These are phyloP conservation scores for Zymoseptoria passerinii DNA, from an alignment of 2,329 filamentous ascomycete species.

Conservation along the genomic window DNA sequence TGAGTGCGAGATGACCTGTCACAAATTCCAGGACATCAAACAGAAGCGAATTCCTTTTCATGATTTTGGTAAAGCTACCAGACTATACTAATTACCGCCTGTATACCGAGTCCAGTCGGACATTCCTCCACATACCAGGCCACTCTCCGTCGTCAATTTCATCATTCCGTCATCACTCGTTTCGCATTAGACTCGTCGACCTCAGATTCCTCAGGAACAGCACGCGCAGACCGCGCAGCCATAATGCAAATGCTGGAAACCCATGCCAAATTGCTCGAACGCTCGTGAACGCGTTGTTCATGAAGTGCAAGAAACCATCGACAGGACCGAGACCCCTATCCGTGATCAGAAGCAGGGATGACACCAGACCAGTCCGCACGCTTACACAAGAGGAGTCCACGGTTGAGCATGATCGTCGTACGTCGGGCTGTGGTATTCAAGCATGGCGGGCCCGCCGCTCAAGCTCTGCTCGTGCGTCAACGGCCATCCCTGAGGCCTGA, in stretches of 20 bases:
- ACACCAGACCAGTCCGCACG: not conserved
- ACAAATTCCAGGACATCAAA: too few species aligned
- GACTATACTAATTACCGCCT: not conserved
- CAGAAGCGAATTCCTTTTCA: too few species aligned
- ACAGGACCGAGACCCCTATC: not conserved
- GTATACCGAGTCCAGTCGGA: not conserved
- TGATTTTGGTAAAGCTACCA: not conserved
- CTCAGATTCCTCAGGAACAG: not conserved
- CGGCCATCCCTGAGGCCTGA: conserved; percentile 4
- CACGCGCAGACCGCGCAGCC: not conserved
- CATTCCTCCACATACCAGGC: not conserved
- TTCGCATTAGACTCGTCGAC: not conserved
- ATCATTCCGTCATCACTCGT: not conserved
- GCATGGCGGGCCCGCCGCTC: conserved; percentile 8
- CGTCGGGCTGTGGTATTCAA: conserved; percentile 5
- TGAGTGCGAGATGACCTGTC: too few species aligned
- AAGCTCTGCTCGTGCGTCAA: conserved; percentile 1
- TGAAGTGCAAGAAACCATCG: not conserved
- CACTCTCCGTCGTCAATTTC: not conserved
- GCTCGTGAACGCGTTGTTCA: not conserved
- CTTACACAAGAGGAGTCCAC: not conserved
- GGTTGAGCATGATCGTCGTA: not conserved
- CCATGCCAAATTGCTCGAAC: not conserved
- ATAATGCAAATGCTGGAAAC: not conserved
- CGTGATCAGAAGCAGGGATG: not conserved